Evolutionary conservation across 2,329 filamentous ascomycete species (phyloP).

Genomic region (Whalleya microplaca): DNA sequence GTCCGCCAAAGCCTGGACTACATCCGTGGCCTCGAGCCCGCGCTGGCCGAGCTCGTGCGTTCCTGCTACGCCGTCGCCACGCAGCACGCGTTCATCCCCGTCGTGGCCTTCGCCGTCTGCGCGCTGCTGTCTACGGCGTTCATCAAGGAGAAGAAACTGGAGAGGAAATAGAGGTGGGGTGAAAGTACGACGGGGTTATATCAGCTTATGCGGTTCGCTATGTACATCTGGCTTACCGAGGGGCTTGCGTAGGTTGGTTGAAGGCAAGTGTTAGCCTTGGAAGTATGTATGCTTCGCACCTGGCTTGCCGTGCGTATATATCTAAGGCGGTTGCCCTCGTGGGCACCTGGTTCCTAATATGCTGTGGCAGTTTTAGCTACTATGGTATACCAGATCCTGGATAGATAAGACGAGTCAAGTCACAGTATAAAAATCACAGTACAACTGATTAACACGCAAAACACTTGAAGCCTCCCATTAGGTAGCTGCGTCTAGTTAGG

Average conservation of each 20-base stretch:
- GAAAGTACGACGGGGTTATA: background rate
- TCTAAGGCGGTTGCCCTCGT: no score
- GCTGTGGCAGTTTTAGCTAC: no score
- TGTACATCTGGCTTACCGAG: no score
- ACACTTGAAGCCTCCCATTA: background rate
- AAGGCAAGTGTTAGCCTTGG: background rate
- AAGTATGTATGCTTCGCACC: background rate
- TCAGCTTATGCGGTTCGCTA: no score
- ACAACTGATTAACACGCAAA: background rate
- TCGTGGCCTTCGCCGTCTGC: slow-evolving; percentile 40
- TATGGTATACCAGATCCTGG: no score
- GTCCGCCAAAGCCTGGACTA: slow-evolving; percentile 73
- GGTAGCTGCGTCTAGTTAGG: background rate
- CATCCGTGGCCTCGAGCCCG: slow-evolving; percentile 66
- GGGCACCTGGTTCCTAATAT: no score
- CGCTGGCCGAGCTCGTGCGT: slow-evolving; percentile 61
- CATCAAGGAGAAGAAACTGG: slow-evolving; percentile 61
- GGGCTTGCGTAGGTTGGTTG: background rate
- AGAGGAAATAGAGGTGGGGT: slow-evolving; percentile 17
- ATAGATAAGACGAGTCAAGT: background rate
- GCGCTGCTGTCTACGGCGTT: slow-evolving; percentile 51
- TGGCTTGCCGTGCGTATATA: no score
- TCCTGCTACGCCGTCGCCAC: slow-evolving; percentile 63
- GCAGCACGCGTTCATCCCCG: slow-evolving; percentile 46
- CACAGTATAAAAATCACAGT: background rate